A percentile compares a stretch with the other conserved stretches of the same genome.
Evolutionary conservation across 495 filamentous ascomycete species (phyloP).

Genomic region (Podospora bellae-mahoneyi): DNA sequence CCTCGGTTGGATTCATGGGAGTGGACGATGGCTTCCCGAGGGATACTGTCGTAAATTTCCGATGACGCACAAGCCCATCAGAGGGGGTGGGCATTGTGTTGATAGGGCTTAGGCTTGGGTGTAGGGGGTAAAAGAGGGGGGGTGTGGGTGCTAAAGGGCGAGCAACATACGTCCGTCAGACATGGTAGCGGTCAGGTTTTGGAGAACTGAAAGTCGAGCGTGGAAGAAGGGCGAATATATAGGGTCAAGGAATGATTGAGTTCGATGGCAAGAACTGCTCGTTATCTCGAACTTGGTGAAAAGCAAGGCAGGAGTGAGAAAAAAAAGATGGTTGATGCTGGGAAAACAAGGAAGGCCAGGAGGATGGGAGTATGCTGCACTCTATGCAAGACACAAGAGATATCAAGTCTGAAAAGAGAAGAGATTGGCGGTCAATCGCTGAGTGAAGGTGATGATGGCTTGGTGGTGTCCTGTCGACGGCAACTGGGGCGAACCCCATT

Average conservation of each 20-base stretch:
- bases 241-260: neutral
- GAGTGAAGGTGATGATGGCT: conserved; percentile 23
- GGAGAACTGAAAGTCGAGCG: neutral
- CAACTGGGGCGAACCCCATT: conserved; percentile 16
- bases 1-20: neutral
- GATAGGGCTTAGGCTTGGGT: neutral
- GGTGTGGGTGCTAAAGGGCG: conserved; percentile 2
- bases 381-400: conserved; percentile 22
- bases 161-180: conserved; percentile 35
- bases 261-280: neutral
- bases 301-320: conserved; percentile 12
- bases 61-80: neutral
- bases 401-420: conserved; percentile 31
- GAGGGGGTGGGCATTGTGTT: conserved; percentile 1
- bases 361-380: conserved; percentile 16
- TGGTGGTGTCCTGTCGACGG: conserved; percentile 20
- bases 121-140: neutral
- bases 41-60: neutral
- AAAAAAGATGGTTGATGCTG: neutral
- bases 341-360: conserved; percentile 7
- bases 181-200: conserved; percentile 23
- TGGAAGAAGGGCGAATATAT: neutral
- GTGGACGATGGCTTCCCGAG: neutral
- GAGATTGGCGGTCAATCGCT: conserved; percentile 26
- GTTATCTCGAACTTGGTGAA: neutral